phyloP scores from a whole-genome alignment of 192 early-diverging fungal species.

The Backusella australiensis region DNA sequence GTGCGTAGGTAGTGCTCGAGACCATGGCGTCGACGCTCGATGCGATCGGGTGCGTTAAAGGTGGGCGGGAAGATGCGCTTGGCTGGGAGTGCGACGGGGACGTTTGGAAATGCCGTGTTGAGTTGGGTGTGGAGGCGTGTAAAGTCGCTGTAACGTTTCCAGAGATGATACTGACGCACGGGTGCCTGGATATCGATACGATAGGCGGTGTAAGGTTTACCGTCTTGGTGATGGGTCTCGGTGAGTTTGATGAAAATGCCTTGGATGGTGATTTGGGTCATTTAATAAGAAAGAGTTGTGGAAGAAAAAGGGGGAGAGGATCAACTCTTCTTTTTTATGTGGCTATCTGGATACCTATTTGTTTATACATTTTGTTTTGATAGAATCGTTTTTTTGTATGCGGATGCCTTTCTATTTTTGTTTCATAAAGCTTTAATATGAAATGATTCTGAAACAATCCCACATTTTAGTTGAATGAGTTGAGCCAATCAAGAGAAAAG shows the following conservation, averaged over 20 bases:
- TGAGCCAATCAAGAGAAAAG: background rate
- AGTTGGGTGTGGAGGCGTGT: constrained; percentile 64
- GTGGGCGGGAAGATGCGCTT: constrained; percentile 69
- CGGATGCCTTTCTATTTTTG: background rate
- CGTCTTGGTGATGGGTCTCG: constrained; percentile 46
- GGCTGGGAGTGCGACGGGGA: constrained; percentile 66
- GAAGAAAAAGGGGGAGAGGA: background rate
- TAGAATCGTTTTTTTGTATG: background rate
- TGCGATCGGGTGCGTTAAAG: constrained; percentile 49
- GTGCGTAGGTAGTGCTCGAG: constrained; percentile 78
- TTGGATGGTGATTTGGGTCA: constrained; percentile 42
- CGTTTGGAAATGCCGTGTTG: constrained; percentile 56
- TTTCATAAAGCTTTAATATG: background rate
- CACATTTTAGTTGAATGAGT: background rate
- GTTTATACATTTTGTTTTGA: background rate
- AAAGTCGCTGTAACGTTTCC: constrained; percentile 86
- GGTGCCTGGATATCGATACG: constrained; percentile 72
- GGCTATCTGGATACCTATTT: background rate
- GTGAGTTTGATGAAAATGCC: constrained; percentile 54
- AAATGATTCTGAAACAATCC: constrained; percentile 1
- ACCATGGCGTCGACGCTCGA: constrained; percentile 73
- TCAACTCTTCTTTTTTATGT: background rate
- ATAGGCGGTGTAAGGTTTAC: constrained; percentile 71
- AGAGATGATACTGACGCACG: constrained; percentile 81
- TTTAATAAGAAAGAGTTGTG: background rate